Evolutionary conservation across 1,284 basidiomycete species (phyloP).

Genomic region (Heterobasidion parviporum): DNA sequence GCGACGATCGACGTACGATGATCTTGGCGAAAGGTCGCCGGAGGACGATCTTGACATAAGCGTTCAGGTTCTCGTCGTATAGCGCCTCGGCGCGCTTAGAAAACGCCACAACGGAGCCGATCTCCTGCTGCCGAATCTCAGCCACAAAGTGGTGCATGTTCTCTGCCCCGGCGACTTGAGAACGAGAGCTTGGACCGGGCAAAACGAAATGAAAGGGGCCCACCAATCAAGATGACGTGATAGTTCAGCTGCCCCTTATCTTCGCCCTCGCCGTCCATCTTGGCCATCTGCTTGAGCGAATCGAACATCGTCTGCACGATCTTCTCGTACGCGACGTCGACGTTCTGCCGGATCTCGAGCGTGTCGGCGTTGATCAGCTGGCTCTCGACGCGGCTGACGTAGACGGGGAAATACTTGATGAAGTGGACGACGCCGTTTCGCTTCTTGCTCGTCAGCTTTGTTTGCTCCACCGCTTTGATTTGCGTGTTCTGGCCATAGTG

Average conservation of each 20-base stretch:
- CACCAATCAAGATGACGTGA: constrained; percentile 91
- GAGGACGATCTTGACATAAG: constrained; percentile 85
- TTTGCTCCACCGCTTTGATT: constrained; percentile 84
- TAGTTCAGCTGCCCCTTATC: constrained; percentile 97
- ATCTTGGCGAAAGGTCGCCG: constrained; percentile 83
- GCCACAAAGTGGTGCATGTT: constrained; percentile 94
- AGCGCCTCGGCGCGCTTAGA: constrained; percentile 71
- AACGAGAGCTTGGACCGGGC: neutral
- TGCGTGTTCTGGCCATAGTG: constrained; percentile 61
- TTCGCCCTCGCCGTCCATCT: constrained; percentile 82
- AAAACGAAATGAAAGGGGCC: constrained; percentile 20
- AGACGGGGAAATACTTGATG: constrained; percentile 87
- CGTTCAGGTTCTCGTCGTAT: constrained; percentile 81
- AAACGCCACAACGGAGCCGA: constrained; percentile 63
- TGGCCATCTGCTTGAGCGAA: constrained; percentile 89
- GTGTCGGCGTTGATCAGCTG: constrained; percentile 78
- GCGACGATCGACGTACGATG: constrained; percentile 50
- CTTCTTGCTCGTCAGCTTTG: constrained; percentile 87
- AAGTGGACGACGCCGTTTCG: constrained; percentile 91
- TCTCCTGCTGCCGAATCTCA: constrained; percentile 66
- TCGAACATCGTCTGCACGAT: constrained; percentile 90
- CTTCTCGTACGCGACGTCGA: constrained; percentile 82
- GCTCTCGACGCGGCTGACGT: constrained; percentile 77
- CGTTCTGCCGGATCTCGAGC: constrained; percentile 70
- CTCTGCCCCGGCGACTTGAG: constrained; percentile 42